Base-by-base conservation (phyloP, 164 flowering plant species). In the Liquidambar formosana region DNA sequence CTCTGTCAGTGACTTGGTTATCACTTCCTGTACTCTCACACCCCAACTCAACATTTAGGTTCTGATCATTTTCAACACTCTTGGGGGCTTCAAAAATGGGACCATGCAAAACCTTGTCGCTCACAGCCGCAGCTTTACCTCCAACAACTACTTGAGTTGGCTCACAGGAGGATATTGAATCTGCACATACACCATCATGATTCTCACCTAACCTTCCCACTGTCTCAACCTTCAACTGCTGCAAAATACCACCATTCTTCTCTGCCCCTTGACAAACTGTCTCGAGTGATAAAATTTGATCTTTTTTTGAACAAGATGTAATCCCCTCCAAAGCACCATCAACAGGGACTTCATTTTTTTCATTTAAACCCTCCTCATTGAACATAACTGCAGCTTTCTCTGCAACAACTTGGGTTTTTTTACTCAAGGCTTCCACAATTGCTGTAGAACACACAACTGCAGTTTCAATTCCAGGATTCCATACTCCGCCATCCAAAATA, bases 71-170 rank as follows among this genome's bases (percentile, higher is more conserved):
- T 64, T 59, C 57, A 58, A 33, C 6, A 33, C 4, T 33, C 41
- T 33, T 33, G 41, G 6, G 41, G 6, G 41, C 41, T 33, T 33
- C 41, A 33, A 33, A 2, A 33, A 2, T 33, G 41, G 56, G 18
- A 46, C 13, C 48, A 0, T 33, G 38, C 62, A 66, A 49, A 21
- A 16, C 65, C 59, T 59, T 22, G 18, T n/a, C 15, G 4, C 21
- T 61, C 18, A n/a, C 59, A 4, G 26, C 52, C 1, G 21, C 60
- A 65, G 0, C 33, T 49, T 45, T 51, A 28, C 49, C 69, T 26
- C 38, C 76, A 56, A 56, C 56, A 21, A 44, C 62, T 56, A 28
- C 66, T 44, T 64, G 65, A 65, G 65, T 63, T 43, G 61, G 62
- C 21, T 70, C 58, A 67, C 64, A 54, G 63, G n/a, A n/a, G n/a